Base-by-base conservation (phyloP, 805 yeast genomes). In the Starmerella bacillaris region DNA sequence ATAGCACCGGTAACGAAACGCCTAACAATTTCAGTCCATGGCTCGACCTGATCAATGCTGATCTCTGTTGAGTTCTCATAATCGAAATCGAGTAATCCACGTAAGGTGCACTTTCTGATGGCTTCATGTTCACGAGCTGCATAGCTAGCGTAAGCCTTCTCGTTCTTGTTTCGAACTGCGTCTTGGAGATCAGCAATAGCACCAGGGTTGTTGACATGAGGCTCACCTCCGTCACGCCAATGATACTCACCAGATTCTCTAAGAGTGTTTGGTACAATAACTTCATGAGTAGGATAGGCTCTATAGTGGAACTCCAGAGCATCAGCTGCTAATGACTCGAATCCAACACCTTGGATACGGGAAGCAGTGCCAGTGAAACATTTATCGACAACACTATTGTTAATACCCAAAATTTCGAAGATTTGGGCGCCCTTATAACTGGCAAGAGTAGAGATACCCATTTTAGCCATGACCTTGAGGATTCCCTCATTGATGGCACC, bases 351-450 rank as follows among this genome's bases (percentile, higher is more conserved):
- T 55, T 73, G 76, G 51, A 86, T 84, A 65, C 98, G 72, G 18
- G 95, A 83, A 9, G 98, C 94, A 28, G 98, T 89, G 52, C 95
- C 95, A 14, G 92, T 79, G 58, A 86, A 86, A 61, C 96, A 89
- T 48, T 83, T 67, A 64, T 86, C 95, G 46, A 86, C 78, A 34
- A 86, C 95, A 7, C 92, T 74, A 60, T 84, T 82, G 56, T 89
- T 95, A 42, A 86, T 74, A 58, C 98, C 98, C 42, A 86, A 64
- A 33, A 94, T 94, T 60, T 86, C 98, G 56, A 89, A 86, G 53
- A 86, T 89, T 64, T 86, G 98, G 20, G 98, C 98, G 59, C 96
- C 96, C 62, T 86, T 86, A 62, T 86, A 86, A n/a, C 94, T 80
- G 9, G 95, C 94, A 55, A 86, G 65, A 21, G 98, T 89, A 21